Conservation (phyloP, 1,284 basidiomycete species). For the Cryptococcus amylolentus region DNA sequence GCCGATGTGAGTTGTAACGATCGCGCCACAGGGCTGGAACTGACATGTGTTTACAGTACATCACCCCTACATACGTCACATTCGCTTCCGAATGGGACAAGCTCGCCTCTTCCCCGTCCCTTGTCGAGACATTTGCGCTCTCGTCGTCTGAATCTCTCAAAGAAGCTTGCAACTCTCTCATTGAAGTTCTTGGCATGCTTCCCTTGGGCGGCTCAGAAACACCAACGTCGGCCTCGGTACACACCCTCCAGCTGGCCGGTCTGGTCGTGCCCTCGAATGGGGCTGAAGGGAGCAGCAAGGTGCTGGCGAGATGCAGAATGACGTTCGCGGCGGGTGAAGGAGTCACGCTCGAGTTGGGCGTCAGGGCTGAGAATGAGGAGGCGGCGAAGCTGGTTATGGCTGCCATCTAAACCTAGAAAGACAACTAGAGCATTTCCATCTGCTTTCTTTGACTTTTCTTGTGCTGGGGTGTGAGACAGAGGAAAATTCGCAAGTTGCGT, state of each 20-base stretch:
- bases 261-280: slow-evolving; percentile 79
- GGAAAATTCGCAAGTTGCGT: not conserved
- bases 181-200: slow-evolving; percentile 86
- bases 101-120: slow-evolving; percentile 66
- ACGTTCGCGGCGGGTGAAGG: slow-evolving; percentile 84
- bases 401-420: slow-evolving; percentile 63
- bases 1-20: slow-evolving; percentile 55
- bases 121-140: slow-evolving; percentile 91
- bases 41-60: slow-evolving; percentile 57
- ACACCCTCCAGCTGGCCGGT: slow-evolving; percentile 91
- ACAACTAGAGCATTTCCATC: too few species aligned
- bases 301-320: slow-evolving; percentile 91
- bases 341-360: slow-evolving; percentile 90
- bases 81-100: slow-evolving; percentile 96
- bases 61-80: slow-evolving; percentile 84
- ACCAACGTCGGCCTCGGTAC: slow-evolving; percentile 78
- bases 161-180: slow-evolving; percentile 43
- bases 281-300: slow-evolving; percentile 65
- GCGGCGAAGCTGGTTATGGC: slow-evolving; percentile 82
- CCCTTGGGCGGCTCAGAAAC: slow-evolving; percentile 82
- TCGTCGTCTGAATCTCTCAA: slow-evolving; percentile 90
- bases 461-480: not conserved
- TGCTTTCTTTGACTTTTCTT: not conserved
- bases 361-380: slow-evolving; percentile 85
- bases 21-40: not conserved